A percentile compares a stretch with the other conserved stretches of the same genome.
Evolutionary conservation across 805 yeast genomes (phyloP).

Genomic region (Lachancea kluyveri): DNA sequence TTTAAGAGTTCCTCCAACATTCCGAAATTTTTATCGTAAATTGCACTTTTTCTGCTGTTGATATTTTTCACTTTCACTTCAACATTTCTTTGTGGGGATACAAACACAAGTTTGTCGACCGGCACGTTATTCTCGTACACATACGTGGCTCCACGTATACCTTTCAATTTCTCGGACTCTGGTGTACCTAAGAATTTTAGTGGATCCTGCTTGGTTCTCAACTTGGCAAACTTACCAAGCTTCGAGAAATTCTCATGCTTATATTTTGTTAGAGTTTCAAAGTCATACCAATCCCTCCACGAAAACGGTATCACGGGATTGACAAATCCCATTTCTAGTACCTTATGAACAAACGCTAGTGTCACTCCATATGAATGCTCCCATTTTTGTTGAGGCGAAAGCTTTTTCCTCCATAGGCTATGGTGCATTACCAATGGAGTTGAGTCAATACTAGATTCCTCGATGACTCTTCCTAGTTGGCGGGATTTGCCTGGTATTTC

Average conservation of each 20-base stretch:
- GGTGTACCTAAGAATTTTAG: background rate
- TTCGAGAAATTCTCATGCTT: background rate
- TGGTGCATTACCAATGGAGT: background rate
- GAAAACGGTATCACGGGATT: constrained; percentile 8
- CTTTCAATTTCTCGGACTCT: background rate
- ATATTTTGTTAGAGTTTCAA: background rate
- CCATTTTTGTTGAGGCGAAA: background rate
- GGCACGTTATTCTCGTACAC: background rate
- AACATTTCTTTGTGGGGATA: background rate
- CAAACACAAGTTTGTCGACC: constrained; percentile 2
- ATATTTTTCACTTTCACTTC: constrained; percentile 1
- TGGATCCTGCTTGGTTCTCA: background rate
- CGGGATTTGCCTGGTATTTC: background rate
- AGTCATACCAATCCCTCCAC: constrained; percentile 10
- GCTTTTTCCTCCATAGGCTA: background rate
- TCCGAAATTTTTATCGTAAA: constrained; percentile 3
- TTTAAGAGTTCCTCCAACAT: constrained; percentile 1
- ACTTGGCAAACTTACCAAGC: background rate
- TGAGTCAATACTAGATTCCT: background rate
- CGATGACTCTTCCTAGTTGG: background rate
- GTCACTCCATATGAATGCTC: background rate
- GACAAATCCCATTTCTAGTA: constrained; percentile 9
- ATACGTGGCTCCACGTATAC: background rate
- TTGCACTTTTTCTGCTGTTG: constrained; percentile 1
- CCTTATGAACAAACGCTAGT: background rate